Percentiles rank a stretch among this genome's conserved stretches.
Conservation (phyloP, 2,329 filamentous ascomycete genomes). For the Pseudopyricularia javanii region DNA sequence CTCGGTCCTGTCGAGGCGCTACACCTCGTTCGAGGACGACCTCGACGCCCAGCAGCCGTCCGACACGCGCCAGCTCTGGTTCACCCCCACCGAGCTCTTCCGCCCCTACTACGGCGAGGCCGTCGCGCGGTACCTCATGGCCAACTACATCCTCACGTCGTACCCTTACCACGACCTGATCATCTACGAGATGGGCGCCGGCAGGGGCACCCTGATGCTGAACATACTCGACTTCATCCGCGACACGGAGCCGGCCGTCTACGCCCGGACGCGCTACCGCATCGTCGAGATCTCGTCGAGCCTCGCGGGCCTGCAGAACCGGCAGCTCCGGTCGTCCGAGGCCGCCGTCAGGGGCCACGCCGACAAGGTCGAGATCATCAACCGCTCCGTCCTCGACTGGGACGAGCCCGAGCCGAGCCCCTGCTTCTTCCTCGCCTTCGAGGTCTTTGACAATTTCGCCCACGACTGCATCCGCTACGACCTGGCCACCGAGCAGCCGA, state of each 20-base stretch:
- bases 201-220: slow-evolving; percentile 93
- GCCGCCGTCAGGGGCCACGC: slow-evolving; percentile 58
- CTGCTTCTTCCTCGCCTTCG: slow-evolving; percentile 95
- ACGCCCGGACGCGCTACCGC: slow-evolving; percentile 83
- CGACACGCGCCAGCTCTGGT: slow-evolving; percentile 87
- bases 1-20: slow-evolving; percentile 60
- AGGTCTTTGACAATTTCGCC: slow-evolving; percentile 97
- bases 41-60: slow-evolving; percentile 62
- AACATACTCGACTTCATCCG: slow-evolving; percentile 97
- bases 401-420: slow-evolving; percentile 74
- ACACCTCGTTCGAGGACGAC: slow-evolving; percentile 79
- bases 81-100: slow-evolving; percentile 96
- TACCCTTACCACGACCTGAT: slow-evolving; percentile 95
- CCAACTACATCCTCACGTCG: slow-evolving; percentile 87
- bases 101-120: slow-evolving; percentile 94
- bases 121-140: slow-evolving; percentile 87
- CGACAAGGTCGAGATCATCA: slow-evolving; percentile 86
- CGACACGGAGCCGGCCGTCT: slow-evolving; percentile 78
- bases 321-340: slow-evolving; percentile 36
- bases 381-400: slow-evolving; percentile 94
- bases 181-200: slow-evolving; percentile 98
- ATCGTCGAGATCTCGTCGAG: slow-evolving; percentile 89
- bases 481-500: slow-evolving; percentile 61
- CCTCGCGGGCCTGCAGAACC: slow-evolving; percentile 65
- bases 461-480: slow-evolving; percentile 94